Base-by-base conservation (phyloP, 768 basidiomycete genomes). In the Panaeolus cyanescens region DNA sequence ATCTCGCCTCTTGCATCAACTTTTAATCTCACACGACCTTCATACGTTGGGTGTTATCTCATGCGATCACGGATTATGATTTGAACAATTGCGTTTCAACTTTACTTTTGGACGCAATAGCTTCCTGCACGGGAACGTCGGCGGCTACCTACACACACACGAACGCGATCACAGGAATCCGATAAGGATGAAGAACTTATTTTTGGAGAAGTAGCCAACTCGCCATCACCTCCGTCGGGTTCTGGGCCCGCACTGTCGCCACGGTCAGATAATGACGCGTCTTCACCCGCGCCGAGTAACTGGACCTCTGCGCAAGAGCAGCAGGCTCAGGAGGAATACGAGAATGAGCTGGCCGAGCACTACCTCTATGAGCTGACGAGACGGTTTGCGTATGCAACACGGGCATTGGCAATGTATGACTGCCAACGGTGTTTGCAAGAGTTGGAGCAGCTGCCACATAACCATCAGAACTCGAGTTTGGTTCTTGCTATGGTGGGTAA, bases 401-500 rank as follows among this genome's bases (percentile, higher is more conserved):
- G 86, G 64, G 85, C 87, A 31, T 76, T 95, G 69, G 84, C 90
- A 22, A 74, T 84, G 67, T 97, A 92, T 75, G 87, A 93, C 68
- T 91, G 89, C 67, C 81, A 83, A 66, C 80, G 80, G 68, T 93
- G 91, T 71, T 72, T 97, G 37, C 83, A 84, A 40, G 89, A 91
- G 71, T 77, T 99, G 50, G 90, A 92, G 70, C 79, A 81, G 67
- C 77, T 99, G 64, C 92, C 95, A 30, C 75, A 80, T 60, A 81
- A 80, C 56, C 89, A 96, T 60, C 88, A 91, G 71, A 79, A 85
- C 59, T 90, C 90, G 36, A 82, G 90, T 56, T 90, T 85, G 80
- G 90, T 92, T 42, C 79, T 95, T 68, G 86, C 89, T 17, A 86
- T 96, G 82, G 83, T 91, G 13, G 97, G 92, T 12, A 86, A 88